Evolutionary conservation across 164 flowering plant genomes (phyloP), one percentile per base, ranked within the genome.

Genomic region (Macadamia integrifolia): DNA sequence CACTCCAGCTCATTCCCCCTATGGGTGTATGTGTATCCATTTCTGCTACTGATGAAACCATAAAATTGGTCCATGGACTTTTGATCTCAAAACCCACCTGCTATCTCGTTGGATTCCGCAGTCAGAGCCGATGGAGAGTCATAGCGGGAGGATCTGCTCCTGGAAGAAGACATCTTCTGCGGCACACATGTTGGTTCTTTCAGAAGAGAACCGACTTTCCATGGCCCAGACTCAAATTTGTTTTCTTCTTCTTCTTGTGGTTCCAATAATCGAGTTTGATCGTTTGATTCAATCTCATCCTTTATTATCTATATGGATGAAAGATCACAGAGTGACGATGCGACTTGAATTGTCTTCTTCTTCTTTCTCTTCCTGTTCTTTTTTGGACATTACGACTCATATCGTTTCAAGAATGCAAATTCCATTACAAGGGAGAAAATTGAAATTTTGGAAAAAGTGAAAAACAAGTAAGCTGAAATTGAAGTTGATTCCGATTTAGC

Each of bases 131-230:
- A 82, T 71, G 0, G 97, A 88, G 64, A 75, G 83, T 15, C 92
- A 85, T n/a, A 84, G 59, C 0, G 95, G 97, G 14, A 89, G 83
- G 14, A 91, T 82, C 76, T 84, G 88, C 40, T 93, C 97, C 48
- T 75, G 71, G 67, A 80, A 88, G 80, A 91, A 88, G 11, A 91
- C 83, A 13, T 89, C 92, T 60, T 91, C 97, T 0, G 94, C 97
- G 0, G 80, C 80, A 56, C 94, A 86, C 90, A 87, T 86, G 48
- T 84, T 82, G 80, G 59, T 59, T 78, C 81, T 23, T 23, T 23
- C 23, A 23, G 23, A 52, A 67, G 17, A 15, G 77, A 61, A 35
- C 0, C 40, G 23, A 78, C 78, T 17, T 35, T 67, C 67, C 64
- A 62, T 1, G 85, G 80, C 0, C 81, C 78, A 76, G 86, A 88